phyloP scores from a whole-genome alignment of 768 basidiomycete genomes.

The Tylopilus balloui region DNA sequence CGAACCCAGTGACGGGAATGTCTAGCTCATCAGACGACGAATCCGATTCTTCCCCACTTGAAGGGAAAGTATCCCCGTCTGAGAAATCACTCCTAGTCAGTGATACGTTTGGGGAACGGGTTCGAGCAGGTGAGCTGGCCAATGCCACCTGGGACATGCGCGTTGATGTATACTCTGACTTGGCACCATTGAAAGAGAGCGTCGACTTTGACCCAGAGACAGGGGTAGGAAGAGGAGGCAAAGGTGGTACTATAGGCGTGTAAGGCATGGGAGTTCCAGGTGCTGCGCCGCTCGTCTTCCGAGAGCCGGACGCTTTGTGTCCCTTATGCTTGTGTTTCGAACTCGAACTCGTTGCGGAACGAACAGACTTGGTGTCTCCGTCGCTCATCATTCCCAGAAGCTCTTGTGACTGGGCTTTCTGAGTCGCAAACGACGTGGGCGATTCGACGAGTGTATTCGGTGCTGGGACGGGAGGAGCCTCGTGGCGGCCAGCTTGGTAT shows the following conservation, averaged over 20 bases:
- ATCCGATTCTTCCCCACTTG: slow-evolving; percentile 30
- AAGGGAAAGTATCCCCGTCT: slow-evolving; percentile 24
- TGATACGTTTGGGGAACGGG: slow-evolving; percentile 20
- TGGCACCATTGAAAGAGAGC: slow-evolving; percentile 14
- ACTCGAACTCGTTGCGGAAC: slow-evolving; percentile 22
- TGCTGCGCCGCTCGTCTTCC: slow-evolving; percentile 53
- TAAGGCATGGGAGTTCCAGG: slow-evolving; percentile 66
- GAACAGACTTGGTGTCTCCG: slow-evolving; percentile 25
- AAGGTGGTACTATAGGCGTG: slow-evolving; percentile 43
- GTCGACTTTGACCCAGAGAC: slow-evolving; percentile 17
- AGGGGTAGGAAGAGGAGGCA: slow-evolving; percentile 18
- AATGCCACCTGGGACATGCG: slow-evolving; percentile 2
- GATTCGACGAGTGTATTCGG: slow-evolving; percentile 19
- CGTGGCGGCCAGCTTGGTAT: slow-evolving; percentile 17
- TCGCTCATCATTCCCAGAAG: slow-evolving; percentile 13
- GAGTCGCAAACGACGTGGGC: slow-evolving; percentile 12
- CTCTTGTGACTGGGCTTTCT: slow-evolving; percentile 19
- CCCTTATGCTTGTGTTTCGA: slow-evolving; percentile 23
- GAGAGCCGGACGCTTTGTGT: slow-evolving; percentile 16
- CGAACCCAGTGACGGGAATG: slow-evolving; percentile 93
- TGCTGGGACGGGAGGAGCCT: slow-evolving; percentile 10
- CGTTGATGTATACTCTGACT: slow-evolving; percentile 5
- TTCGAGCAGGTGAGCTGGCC: slow-evolving; percentile 3
- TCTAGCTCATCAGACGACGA: slow-evolving; percentile 39
- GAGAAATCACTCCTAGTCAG: slow-evolving; percentile 24